Evolutionary conservation across 345 rosid genomes (phyloP).

Genomic region (Populus ilicifolia): DNA sequence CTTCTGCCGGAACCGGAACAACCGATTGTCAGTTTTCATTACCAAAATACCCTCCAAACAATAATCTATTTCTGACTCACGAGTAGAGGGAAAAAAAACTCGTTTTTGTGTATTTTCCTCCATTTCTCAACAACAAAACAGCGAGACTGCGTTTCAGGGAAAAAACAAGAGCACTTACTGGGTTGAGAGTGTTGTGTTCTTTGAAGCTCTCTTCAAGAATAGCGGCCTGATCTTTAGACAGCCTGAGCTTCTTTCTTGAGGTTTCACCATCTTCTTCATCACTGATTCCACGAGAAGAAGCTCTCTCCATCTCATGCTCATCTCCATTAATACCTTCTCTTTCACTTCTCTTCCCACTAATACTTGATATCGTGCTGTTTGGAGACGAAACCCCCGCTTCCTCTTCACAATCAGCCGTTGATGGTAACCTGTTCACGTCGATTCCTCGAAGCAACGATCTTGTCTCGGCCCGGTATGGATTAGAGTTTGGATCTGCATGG

Average conservation of each 20-base stretch:
- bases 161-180: conserved; percentile 44
- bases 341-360: conserved; percentile 87
- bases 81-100: not conserved
- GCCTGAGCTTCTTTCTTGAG: conserved; percentile 87
- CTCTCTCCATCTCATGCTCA: conserved; percentile 60
- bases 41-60: conserved; percentile 11
- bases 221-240: conserved; percentile 91
- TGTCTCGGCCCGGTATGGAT: conserved; percentile 45
- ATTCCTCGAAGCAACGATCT: conserved; percentile 63
- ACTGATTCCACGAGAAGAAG: conserved; percentile 66
- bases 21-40: not conserved
- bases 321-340: conserved; percentile 62
- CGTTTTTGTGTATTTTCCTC: not conserved
- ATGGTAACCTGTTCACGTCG: conserved; percentile 84
- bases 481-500: conserved; percentile 72
- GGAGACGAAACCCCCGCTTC: conserved; percentile 88
- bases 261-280: conserved; percentile 93
- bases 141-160: not conserved
- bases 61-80: not conserved
- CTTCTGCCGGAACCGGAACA: conserved; percentile 45
- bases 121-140: conserved; percentile 12
- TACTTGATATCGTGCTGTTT: conserved; percentile 87
- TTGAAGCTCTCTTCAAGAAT: conserved; percentile 91
- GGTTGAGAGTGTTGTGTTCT: conserved; percentile 93
- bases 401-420: conserved; percentile 67